These are phyloP conservation scores for Hordeum vulgare DNA, from an alignment of 176 grass and related monocot species.

Conservation along the genomic window MorexV3_pseudomolecules_assembly NC_058520.1:143923522-143924021, in stretches of 20 bases:
- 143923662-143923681: not conserved
- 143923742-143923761: not conserved
- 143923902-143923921: not conserved
- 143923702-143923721: not conserved
- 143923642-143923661: not conserved
- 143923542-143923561: not conserved
- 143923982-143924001: conserved; percentile 55
- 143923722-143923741: not conserved
- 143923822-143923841: not conserved
- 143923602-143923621: not conserved
- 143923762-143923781: not conserved
- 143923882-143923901: not conserved
- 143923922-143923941: not conserved
- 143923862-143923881: not conserved
- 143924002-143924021: conserved; percentile 47
- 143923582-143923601: not conserved
- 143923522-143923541: not conserved
- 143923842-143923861: not conserved
- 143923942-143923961: conserved; percentile 48
- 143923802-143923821: not conserved
- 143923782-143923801: not conserved
- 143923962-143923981: conserved; percentile 63
- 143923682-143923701: not conserved
- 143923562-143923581: not conserved
- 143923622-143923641: not conserved